Evolutionary conservation across 1,284 basidiomycete genomes (phyloP), one percentile per base, ranked within the genome.

Genomic region (Pisolithus thermaeus): DNA sequence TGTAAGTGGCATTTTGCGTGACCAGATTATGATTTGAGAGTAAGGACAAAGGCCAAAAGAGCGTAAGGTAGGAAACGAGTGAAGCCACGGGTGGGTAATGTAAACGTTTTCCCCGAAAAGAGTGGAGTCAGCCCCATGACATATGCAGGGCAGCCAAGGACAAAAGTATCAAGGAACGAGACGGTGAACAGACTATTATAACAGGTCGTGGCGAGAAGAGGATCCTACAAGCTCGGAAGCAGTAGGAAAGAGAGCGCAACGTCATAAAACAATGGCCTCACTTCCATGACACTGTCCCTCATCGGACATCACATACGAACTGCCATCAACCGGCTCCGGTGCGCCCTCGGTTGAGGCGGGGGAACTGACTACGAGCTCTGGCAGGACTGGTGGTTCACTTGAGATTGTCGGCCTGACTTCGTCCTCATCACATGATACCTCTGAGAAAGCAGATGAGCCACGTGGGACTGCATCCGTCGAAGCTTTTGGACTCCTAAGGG

Each of bases 321-420:
- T 52, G 25, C 52, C 56, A 40, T 55, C 50, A 23, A 55, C 52
- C 46, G 46, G 54, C 51, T 55, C 59, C 18, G 53, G 58, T 52
- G 49, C 54, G 46, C 66, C 66, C 51, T 66, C 68, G 44, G 66
- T 66, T 50, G 68, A 70, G 22, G 56, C 57, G 20, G 65, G 65
- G 40, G 65, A 67, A 45, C 67, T 70, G 30, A 70, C 66, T 41
- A 70, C 66, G 44, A 67, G 56, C 50, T 70, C 65, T 14, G 65
- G 69, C 7, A 70, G 65, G 51, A 70, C 58, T 18, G 68, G 69
- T 0, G 69, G 65, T 44, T 61, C 56, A 27, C 47, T 68, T 28
- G 65, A 61, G 54, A 70, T 70, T 28, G 25, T 48, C 2, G 41
- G 56, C 8, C 65, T 60, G 7, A 46, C 41, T 25, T 63, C 61